Conservation (phyloP, 2,329 filamentous ascomycete species). For the Fusarium mangiferae region DNA sequence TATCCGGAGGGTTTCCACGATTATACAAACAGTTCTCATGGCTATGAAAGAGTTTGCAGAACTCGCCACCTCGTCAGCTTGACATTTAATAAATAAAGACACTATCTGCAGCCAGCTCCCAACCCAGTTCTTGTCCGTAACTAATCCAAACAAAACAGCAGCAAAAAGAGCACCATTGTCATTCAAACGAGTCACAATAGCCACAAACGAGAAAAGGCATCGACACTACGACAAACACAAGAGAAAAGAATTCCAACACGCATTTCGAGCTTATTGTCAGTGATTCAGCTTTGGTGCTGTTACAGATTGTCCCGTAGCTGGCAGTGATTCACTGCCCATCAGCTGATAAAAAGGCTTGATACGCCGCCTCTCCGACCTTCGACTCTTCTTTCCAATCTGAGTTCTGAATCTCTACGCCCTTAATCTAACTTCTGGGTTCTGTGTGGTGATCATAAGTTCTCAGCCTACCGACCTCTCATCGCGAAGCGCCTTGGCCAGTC, state of each 20-base stretch:
- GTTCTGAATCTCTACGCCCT: background rate
- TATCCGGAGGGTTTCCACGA: no score
- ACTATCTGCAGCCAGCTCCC: background rate
- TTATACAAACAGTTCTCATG: no score
- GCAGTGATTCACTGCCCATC: background rate
- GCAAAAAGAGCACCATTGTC: background rate
- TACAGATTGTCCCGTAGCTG: background rate
- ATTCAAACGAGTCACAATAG: background rate
- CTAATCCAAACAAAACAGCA: no score
- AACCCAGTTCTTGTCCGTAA: background rate
- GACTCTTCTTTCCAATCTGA: no score
- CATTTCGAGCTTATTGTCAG: no score
- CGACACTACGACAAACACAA: fast-evolving
- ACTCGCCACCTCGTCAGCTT: no score
- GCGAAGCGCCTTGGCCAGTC: background rate
- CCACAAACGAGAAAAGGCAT: fast-evolving
- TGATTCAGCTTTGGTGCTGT: background rate
- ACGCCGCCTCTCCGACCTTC: no score
- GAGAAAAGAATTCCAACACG: no score
- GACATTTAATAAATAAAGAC: background rate
- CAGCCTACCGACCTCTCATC: background rate
- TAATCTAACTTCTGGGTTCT: background rate
- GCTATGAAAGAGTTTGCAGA: no score
- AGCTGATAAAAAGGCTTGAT: no score
- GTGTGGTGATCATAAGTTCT: background rate